Conservation (phyloP, 495 filamentous ascomycete species). For the Apiosordaria backusii region DNA sequence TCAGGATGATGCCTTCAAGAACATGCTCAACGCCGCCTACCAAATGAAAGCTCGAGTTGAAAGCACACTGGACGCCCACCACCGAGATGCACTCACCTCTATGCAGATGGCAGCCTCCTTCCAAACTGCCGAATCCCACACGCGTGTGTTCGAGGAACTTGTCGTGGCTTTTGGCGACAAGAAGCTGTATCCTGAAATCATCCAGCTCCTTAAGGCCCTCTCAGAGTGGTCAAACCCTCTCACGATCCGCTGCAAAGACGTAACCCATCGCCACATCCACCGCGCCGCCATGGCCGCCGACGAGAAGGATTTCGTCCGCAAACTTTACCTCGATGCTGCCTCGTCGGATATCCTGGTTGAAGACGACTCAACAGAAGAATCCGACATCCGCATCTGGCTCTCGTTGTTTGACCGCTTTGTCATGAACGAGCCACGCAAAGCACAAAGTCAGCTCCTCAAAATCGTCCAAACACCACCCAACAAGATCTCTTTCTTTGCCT, state of each 20-base stretch:
- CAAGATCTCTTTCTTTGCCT: not conserved
- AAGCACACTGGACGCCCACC: constrained; percentile 1
- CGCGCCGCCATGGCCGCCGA: constrained; percentile 7
- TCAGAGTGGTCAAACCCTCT: not conserved
- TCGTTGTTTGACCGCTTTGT: constrained; percentile 4
- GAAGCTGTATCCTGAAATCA: not conserved
- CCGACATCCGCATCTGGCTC: constrained; percentile 9
- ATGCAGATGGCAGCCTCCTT: not conserved
- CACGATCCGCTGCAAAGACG: not conserved
- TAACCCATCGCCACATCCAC: constrained; percentile 7
- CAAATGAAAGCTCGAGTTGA: constrained; percentile 8
- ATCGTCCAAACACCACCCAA: not conserved
- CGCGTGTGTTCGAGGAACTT: constrained; percentile 5
- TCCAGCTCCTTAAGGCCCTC: not conserved
- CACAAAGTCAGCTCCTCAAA: not conserved
- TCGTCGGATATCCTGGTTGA: not conserved
- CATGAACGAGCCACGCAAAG: not conserved
- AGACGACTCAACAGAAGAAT: not conserved
- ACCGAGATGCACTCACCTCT: not conserved
- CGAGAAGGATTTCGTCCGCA: not conserved
- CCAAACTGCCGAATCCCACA: not conserved
- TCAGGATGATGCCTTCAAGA: not conserved
- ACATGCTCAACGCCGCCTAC: constrained; percentile 8
- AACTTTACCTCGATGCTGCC: not conserved
- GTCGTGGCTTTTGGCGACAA: constrained; percentile 5